Evolutionary conservation across 1,284 basidiomycete species (phyloP).

Genomic region (Lentinula novae-zelandiae): DNA sequence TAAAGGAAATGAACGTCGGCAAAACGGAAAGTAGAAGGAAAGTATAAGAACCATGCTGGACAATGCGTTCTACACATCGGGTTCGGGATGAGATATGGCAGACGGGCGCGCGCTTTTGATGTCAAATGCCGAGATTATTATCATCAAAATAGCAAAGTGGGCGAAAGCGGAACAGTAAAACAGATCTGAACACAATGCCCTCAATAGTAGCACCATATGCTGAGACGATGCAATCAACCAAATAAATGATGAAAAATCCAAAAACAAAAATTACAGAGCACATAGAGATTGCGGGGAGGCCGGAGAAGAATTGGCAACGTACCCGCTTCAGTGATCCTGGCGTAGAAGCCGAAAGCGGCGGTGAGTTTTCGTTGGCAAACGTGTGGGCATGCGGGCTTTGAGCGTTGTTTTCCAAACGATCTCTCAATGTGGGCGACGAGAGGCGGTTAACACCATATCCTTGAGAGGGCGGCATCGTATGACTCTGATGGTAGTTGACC

Average conservation of each 20-base stretch:
- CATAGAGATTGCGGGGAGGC: not conserved
- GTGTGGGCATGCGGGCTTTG: not conserved
- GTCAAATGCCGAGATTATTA: not conserved
- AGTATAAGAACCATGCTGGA: not conserved
- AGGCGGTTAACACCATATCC: not conserved
- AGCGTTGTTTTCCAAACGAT: not conserved
- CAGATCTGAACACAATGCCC: not conserved
- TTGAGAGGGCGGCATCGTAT: not conserved
- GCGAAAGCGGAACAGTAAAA: not conserved
- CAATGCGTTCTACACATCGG: not conserved
- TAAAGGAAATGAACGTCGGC: not conserved
- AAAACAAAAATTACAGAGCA: not conserved
- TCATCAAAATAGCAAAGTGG: not conserved
- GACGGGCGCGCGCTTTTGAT: not conserved
- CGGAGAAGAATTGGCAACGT: not conserved
- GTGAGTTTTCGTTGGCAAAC: not conserved
- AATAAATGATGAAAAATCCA: not conserved
- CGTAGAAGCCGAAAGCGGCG: slow-evolving; percentile 2
- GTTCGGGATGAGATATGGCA: not conserved
- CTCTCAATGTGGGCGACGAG: not conserved
- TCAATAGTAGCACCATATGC: not conserved
- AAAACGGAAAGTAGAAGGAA: not conserved
- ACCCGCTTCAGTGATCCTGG: not conserved
- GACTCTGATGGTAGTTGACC: not conserved
- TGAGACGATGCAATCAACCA: not conserved